phyloP scores from a whole-genome alignment of 1,284 basidiomycete species.

The Inonotus hispidus region DNA sequence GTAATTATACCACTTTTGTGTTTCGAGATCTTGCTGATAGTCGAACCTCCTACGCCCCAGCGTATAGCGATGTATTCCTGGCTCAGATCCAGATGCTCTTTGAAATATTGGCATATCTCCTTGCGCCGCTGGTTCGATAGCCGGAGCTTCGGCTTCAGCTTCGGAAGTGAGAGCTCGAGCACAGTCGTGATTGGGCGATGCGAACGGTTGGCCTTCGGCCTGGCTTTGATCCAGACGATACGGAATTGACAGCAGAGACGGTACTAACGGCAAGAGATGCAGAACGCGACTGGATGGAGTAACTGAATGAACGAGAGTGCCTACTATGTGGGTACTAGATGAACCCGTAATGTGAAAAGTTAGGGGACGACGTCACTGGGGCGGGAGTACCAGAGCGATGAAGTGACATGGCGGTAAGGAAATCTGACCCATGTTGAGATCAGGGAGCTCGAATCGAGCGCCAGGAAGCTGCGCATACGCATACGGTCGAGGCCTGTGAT shows the following conservation, averaged over 20 bases:
- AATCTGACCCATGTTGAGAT: slow-evolving; percentile 7
- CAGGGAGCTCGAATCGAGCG: slow-evolving; percentile 1
- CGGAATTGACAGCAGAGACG: slow-evolving; percentile 45
- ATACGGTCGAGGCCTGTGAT: no score
- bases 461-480: slow-evolving; percentile 1
- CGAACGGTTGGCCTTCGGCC: slow-evolving; percentile 25
- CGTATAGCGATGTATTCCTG: slow-evolving; percentile 77
- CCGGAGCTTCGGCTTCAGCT: slow-evolving; percentile 62
- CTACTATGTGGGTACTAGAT: slow-evolving; percentile 11
- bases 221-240: slow-evolving; percentile 41
- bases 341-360: slow-evolving; percentile 24
- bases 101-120: slow-evolving; percentile 68
- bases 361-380: slow-evolving; percentile 17
- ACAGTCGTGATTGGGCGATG: slow-evolving; percentile 23
- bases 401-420: slow-evolving; percentile 12
- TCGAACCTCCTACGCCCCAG: slow-evolving; percentile 84
- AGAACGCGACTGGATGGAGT: slow-evolving; percentile 44
- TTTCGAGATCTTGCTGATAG: slow-evolving; percentile 91
- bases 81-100: slow-evolving; percentile 55
- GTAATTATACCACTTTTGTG: slow-evolving; percentile 68
- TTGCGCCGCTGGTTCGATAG: slow-evolving; percentile 71
- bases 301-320: slow-evolving; percentile 41
- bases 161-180: slow-evolving; percentile 32
- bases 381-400: slow-evolving; percentile 11
- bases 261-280: slow-evolving; percentile 58